Evolutionary conservation across 768 basidiomycete genomes (phyloP), one percentile per base, ranked within the genome.

Genomic region (Sistotremastrum suecicum): DNA sequence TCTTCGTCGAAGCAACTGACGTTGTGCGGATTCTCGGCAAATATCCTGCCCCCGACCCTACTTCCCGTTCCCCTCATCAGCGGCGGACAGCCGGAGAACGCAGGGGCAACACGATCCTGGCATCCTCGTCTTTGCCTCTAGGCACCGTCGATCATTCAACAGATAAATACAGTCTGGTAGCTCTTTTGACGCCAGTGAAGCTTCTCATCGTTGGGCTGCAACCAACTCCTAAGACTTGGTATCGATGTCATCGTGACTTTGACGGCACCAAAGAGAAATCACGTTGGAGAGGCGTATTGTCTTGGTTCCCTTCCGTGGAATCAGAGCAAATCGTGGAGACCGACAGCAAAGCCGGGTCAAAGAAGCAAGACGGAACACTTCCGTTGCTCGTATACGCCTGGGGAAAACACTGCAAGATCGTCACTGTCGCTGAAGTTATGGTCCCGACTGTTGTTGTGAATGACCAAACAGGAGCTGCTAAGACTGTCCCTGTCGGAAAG

Each of bases 1-100:
- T 98, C 9, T 95, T 95, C 52, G 82, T 99, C 5, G 92, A 97
- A 40, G 91, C 92, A 8, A 80, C 86, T 10, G 95, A 99, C 59
- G 88, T 87, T 34, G 72, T 98, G 39, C 80, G 95, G 11, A 87
- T 99, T 44, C 71, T 98, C 2, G 95, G 95, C 1, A 86, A 83
- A 55, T 94, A 97, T 56, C 84, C 86, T 3, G 75, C 80, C 31
- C 68, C 69, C 38, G 60, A 62, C 38, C 33, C 36, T 32, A 50
- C 44, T 28, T 56, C 53, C 29, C 40, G 40, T 37, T 48, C 44
- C 51, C 42, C 46, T 50, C 60, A 53, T 48, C 54, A 51, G 38
- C 67, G 67, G 42, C 71, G 68, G 37, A 71, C 71, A 30, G 73
- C 65, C 52, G 54, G 65, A 46, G 49, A 39, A 7, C 74, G 78